phyloP scores from a whole-genome alignment of 2,329 filamentous ascomycete genomes.

The Aschersonia sp. region DNA sequence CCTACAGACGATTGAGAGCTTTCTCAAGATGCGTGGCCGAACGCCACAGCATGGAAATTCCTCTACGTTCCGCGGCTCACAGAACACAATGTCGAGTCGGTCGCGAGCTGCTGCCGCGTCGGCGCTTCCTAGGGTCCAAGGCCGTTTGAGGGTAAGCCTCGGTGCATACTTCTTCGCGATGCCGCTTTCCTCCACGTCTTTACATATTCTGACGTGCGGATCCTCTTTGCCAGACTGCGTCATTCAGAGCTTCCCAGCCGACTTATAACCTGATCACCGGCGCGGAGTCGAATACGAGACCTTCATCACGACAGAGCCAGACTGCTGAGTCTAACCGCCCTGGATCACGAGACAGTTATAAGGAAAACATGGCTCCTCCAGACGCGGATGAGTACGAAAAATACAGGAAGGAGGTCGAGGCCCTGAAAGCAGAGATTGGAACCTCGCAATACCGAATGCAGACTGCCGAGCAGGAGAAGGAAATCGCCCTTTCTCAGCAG shows the following conservation, averaged over 20 bases:
- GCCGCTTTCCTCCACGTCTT: background rate
- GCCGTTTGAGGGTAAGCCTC: conserved; percentile 23
- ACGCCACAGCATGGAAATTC: conserved; percentile 16
- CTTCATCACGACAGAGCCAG: conserved; percentile 25
- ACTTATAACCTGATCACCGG: conserved; percentile 46
- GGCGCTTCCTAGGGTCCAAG: conserved; percentile 19
- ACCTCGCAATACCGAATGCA: conserved; percentile 78
- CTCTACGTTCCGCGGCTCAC: conserved; percentile 13
- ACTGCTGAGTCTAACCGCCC: conserved; percentile 25
- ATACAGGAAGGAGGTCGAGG: conserved; percentile 48
- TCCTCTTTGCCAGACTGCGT: conserved; percentile 19
- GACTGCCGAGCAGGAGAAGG: conserved; percentile 75
- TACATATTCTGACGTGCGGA: conserved; percentile 1
- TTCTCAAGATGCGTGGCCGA: conserved; percentile 16
- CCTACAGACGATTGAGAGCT: no score
- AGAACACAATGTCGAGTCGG: conserved; percentile 14
- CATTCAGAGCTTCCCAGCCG: conserved; percentile 37
- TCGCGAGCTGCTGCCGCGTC: conserved; percentile 21
- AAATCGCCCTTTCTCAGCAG: conserved; percentile 62
- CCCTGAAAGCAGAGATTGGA: conserved; percentile 79
- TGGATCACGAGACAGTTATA: conserved; percentile 41
- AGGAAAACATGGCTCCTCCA: conserved; percentile 43
- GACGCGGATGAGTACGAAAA: conserved; percentile 45
- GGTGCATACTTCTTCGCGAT: background rate
- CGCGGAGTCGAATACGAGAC: conserved; percentile 24